Base-by-base conservation (phyloP, 2,329 filamentous ascomycete species). In the Hypoxylon rubiginosum region DNA sequence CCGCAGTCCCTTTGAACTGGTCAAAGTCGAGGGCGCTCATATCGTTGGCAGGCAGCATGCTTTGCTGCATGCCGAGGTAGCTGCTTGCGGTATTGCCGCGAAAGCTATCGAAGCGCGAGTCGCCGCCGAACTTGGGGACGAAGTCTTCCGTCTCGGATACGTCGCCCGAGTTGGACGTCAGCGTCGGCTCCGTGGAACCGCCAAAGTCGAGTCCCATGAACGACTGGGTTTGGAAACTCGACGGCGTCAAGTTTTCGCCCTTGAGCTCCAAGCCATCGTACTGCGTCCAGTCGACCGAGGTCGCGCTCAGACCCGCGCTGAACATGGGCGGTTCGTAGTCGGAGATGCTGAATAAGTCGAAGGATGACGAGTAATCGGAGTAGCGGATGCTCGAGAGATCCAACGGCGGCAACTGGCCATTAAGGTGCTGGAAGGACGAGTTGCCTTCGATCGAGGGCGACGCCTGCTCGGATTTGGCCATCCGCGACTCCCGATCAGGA, bases 111-210 rank as follows among this genome's bases (percentile, higher is more conserved):
- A 67, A 82, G 80, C 68, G 82, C 79, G 54, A 79, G 41, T 81
- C 80, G 28, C 82, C 80, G 28, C 82, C 79, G 57, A 80, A 79
- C 43, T 81, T 77, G 21, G 79, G 78, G 24, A 80, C 76, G 53
- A 85, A 84, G 69, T 91, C 89, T 66, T 91, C 89, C 4, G 88
- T 87, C 74, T 91, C 88, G 9, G 88, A 91, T 8, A 90, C 88
- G 65, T 91, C 88, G 36, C 89, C 89, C 11, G 89, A 91, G 8
- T 87, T 90, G 9, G 87, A 88, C 1, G 85, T 86, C 43, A 54
- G 82, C 83, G 73, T 86, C 82, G 66, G 87, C 85, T 72, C 90
- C 76, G 52, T 85, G 81, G 53, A 76, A 39, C 71, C 79, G 5
- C 79, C 75, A 28, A 84, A 79, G 58, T 85, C 84, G 65, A 85